Evolutionary conservation across 495 filamentous ascomycete species (phyloP), one percentile per base, ranked within the genome.

Genomic region (Annulohypoxylon bovei): DNA sequence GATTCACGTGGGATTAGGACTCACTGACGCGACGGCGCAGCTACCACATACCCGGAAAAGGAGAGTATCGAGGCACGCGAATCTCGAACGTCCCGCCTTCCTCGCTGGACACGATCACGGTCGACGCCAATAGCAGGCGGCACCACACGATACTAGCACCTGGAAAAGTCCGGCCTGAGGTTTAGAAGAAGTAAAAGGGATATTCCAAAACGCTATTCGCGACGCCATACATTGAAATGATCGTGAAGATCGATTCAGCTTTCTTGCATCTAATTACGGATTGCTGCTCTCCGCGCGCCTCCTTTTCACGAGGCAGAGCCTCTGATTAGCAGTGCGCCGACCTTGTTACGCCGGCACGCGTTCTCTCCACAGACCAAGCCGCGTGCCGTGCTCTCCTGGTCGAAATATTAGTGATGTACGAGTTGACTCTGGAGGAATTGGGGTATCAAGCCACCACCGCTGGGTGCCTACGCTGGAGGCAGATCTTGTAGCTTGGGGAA

Each of bases 221-320:
- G 25, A 78, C 79, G 4, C 84, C 79, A 63, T 84, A 86, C 61
- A 78, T 81, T 0, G 84, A 86, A 55, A 70, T 85, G 16, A 78
- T 85, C 0, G 67, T 74, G 16, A 76, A 73, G 40, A 83, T 81
- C 1, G 69, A 76, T 66, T 58, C 72, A 35, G 83, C 85, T 0
- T 87, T 87, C 67, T 75, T 87, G 6, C 83, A 85, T 62, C 78
- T 78, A 1, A 81, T 87, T 27, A 86, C 83, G 6, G 16, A 46
- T 20, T 23, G 6, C 40, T 46, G 40, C 47, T 52, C 47, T 14
- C 25, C 47, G 23, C 47, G 27, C 1, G 23, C 23, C 4, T 14
- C 23, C 28, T 35, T 54, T 35, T 5, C 5, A 0, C 6, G 25
- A 8, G 28, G 28, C 1, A 35, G 18, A 23, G 50, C 8, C 18